A percentile compares a stretch with the other conserved stretches of the same genome.
Conservation (phyloP, 2,329 filamentous ascomycete species). For the Pseudocercospora fuligena region DNA sequence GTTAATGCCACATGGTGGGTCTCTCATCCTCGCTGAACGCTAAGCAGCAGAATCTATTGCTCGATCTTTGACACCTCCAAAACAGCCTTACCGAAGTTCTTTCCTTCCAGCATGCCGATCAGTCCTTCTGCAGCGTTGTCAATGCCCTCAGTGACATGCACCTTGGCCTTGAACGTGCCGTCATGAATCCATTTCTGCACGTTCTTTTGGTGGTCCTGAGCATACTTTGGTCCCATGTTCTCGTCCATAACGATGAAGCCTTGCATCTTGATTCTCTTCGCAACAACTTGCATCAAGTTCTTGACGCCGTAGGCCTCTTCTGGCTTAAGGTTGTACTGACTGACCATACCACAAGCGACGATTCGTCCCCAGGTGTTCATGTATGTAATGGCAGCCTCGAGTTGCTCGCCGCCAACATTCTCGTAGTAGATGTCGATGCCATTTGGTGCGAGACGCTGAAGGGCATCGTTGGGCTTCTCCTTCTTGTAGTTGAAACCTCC, state of each 20-base stretch:
- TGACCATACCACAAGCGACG: slow-evolving; percentile 70
- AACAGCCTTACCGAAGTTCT: slow-evolving; percentile 87
- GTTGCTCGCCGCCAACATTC: slow-evolving; percentile 72
- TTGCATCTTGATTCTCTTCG: slow-evolving; percentile 70
- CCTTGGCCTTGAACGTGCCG: slow-evolving; percentile 72
- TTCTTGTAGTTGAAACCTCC: slow-evolving; percentile 88
- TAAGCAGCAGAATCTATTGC: background rate
- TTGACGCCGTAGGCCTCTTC: slow-evolving; percentile 67
- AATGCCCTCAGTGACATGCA: slow-evolving; percentile 73
- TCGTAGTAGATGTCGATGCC: slow-evolving; percentile 86
- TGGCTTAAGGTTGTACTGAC: slow-evolving; percentile 70
- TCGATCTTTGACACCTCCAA: slow-evolving; percentile 60
- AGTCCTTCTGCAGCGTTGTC: slow-evolving; percentile 76
- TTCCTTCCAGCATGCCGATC: slow-evolving; percentile 73
- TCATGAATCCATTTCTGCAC: slow-evolving; percentile 77
- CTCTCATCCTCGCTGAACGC: background rate
- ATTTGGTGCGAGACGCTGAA: slow-evolving; percentile 72
- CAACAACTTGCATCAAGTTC: slow-evolving; percentile 68
- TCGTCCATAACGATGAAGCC: slow-evolving; percentile 74
- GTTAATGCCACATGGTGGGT: background rate
- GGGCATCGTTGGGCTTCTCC: slow-evolving; percentile 70
- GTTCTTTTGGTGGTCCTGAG: slow-evolving; percentile 74
- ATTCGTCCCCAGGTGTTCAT: slow-evolving; percentile 72
- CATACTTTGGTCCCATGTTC: slow-evolving; percentile 69
- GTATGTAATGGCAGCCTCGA: slow-evolving; percentile 68